These are phyloP conservation scores for Leccinum subfulvum DNA, from an alignment of 1,284 basidiomycete species.

Conservation along the genomic window DNA sequence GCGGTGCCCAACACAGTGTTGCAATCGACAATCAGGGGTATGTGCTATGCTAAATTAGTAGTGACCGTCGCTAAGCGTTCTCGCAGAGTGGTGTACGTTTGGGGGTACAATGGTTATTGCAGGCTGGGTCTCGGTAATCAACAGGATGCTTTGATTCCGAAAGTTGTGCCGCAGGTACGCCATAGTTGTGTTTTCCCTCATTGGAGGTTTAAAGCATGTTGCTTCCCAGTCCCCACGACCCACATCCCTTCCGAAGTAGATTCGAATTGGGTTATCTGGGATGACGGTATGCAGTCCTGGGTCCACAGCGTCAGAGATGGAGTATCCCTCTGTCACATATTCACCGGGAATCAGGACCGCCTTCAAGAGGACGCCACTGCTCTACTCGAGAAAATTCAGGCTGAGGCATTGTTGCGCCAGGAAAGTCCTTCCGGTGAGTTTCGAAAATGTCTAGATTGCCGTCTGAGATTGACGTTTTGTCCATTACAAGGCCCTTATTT, in stretches of 20 bases:
- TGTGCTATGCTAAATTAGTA: constrained; percentile 16
- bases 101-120: constrained; percentile 85
- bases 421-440: constrained; percentile 28
- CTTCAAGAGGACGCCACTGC: constrained; percentile 33
- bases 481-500: constrained; percentile 33
- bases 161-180: constrained; percentile 69
- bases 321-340: constrained; percentile 36
- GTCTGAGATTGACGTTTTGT: too few species aligned
- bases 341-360: constrained; percentile 37
- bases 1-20: constrained; percentile 84
- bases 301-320: constrained; percentile 27
- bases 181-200: not conserved
- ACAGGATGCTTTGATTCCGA: constrained; percentile 75
- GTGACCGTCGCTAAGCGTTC: constrained; percentile 9
- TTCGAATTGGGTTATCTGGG: constrained; percentile 18
- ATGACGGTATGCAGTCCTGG: constrained; percentile 34
- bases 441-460: too few species aligned
- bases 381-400: constrained; percentile 36
- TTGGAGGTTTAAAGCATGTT: constrained; percentile 2
- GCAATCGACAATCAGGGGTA: constrained; percentile 79
- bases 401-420: constrained; percentile 30
- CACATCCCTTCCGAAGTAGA: constrained; percentile 24
- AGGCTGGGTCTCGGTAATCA: constrained; percentile 83
- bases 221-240: constrained; percentile 39
- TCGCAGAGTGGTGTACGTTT: constrained; percentile 70